A percentile compares a stretch with the other conserved stretches of the same genome.
These are phyloP conservation scores for Aethionema arabicum DNA, from an alignment of 345 rosid genomes.

Conservation along the genomic window DNA sequence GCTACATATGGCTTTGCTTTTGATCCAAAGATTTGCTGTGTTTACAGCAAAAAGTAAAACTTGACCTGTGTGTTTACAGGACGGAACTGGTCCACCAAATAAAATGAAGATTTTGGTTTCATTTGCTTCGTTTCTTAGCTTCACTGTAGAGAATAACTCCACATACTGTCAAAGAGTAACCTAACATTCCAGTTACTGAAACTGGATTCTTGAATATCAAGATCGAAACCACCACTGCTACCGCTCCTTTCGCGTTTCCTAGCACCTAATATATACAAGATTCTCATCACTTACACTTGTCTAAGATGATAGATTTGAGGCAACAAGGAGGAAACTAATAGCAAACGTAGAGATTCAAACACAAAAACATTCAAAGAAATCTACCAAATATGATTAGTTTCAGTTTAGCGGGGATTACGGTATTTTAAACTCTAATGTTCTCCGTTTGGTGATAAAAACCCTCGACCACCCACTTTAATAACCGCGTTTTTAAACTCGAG, in stretches of 20 bases:
- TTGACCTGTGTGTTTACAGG: constrained; percentile 26
- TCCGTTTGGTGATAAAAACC: too few species aligned
- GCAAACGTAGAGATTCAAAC: too few species aligned
- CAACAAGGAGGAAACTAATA: neutral
- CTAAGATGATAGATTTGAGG: constrained; percentile 3
- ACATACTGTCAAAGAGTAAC: constrained; percentile 52
- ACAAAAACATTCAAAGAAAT: neutral
- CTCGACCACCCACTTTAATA: too few species aligned
- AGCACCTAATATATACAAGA: constrained; percentile 46
- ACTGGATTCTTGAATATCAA: constrained; percentile 58
- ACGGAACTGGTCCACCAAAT: constrained; percentile 30
- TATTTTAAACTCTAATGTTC: too few species aligned
- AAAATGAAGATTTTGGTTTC: constrained; percentile 14
- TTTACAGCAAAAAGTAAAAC: constrained; percentile 20
- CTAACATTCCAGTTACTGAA: constrained; percentile 56
- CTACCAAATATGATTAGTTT: neutral
- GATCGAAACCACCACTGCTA: constrained; percentile 59
- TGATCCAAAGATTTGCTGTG: constrained; percentile 25
- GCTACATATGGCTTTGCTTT: constrained; percentile 27
- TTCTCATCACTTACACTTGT: constrained; percentile 12
- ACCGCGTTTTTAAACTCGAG: too few species aligned
- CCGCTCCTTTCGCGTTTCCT: constrained; percentile 67
- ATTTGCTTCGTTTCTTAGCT: constrained; percentile 53
- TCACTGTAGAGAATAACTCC: constrained; percentile 54
- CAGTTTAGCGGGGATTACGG: too few species aligned